Percentiles rank a stretch among this genome's conserved stretches.
Evolutionary conservation across 2,329 filamentous ascomycete genomes (phyloP).

Genomic region (Myriosclerotinia curreyana): DNA sequence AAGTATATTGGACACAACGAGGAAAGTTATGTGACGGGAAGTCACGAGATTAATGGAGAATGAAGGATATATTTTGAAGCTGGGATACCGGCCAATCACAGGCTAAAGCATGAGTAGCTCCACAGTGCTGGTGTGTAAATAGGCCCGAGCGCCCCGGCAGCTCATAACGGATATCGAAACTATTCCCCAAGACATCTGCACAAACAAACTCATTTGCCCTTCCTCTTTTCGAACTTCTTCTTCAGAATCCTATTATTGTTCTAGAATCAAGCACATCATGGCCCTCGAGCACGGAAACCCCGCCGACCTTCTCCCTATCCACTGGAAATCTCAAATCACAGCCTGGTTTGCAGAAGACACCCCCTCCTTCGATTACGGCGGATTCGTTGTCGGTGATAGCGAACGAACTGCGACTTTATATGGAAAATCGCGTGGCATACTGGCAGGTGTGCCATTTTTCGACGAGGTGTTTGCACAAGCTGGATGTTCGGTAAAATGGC

Average conservation of each 20-base stretch:
- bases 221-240: not conserved
- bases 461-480: conserved; percentile 88
- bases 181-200: not conserved
- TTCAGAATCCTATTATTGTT: not conserved
- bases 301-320: conserved; percentile 74
- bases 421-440: conserved; percentile 70
- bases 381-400: conserved; percentile 84
- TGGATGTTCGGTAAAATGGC: conserved; percentile 90
- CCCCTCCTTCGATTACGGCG: conserved; percentile 93
- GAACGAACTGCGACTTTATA: conserved; percentile 63
- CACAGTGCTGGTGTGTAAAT: not conserved
- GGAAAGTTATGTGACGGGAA: too few species aligned
- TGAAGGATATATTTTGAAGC: too few species aligned
- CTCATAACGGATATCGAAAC: not conserved
- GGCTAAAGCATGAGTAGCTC: too few species aligned
- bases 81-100: too few species aligned
- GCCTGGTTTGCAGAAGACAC: conserved; percentile 95
- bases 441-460: conserved; percentile 93
- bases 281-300: conserved; percentile 51
- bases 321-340: conserved; percentile 77
- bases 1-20: too few species aligned
- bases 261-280: conserved; percentile 25
- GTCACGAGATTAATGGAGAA: too few species aligned
- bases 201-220: not conserved
- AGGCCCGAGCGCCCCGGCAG: not conserved